These are phyloP conservation scores for Ilyonectria destructans DNA, from an alignment of 2,329 filamentous ascomycete species.

Conservation along the genomic window DNA sequence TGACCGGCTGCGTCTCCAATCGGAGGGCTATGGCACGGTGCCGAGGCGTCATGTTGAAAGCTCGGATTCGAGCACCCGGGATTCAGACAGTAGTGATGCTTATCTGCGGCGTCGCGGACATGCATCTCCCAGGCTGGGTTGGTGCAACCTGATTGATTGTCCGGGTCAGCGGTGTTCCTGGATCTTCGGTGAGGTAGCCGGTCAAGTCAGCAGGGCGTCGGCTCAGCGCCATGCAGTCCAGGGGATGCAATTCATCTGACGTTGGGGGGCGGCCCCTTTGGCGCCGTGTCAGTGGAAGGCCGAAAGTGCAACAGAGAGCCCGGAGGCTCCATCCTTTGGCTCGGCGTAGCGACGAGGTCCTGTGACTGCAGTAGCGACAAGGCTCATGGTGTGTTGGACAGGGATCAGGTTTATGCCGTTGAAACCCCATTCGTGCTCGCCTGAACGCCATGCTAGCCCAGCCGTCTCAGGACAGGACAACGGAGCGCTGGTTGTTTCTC, in stretches of 20 bases:
- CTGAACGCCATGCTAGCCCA: conserved; percentile 39
- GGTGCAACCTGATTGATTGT: conserved; percentile 31
- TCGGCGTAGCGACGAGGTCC: conserved; percentile 50
- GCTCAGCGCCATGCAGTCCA: conserved; percentile 32
- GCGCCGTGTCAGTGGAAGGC: conserved; percentile 23
- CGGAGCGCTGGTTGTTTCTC: conserved; percentile 40
- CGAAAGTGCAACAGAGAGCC: conserved; percentile 19
- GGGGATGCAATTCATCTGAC: conserved; percentile 38
- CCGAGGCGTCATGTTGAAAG: conserved; percentile 25
- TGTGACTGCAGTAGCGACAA: conserved; percentile 49
- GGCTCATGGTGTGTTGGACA: conserved; percentile 49
- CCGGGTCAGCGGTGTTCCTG: conserved; percentile 45
- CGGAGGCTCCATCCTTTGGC: conserved; percentile 40
- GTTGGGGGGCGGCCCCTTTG: conserved; percentile 30
- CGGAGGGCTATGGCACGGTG: conserved; percentile 17
- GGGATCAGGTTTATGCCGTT: conserved; percentile 48
- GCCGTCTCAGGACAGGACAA: conserved; percentile 42
- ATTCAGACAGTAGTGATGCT: conserved; percentile 31
- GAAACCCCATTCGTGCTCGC: conserved; percentile 50
- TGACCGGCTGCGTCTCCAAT: conserved; percentile 23
- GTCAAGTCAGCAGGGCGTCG: conserved; percentile 41
- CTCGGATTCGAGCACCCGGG: conserved; percentile 14
- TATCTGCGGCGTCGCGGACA: conserved; percentile 42
- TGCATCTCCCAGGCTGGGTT: conserved; percentile 37
- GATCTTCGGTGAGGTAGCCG: conserved; percentile 49